A percentile compares a stretch with the other conserved stretches of the same genome.
Evolutionary conservation across 495 filamentous ascomycete genomes (phyloP).

Genomic region (Penicillium atrosanguineum): DNA sequence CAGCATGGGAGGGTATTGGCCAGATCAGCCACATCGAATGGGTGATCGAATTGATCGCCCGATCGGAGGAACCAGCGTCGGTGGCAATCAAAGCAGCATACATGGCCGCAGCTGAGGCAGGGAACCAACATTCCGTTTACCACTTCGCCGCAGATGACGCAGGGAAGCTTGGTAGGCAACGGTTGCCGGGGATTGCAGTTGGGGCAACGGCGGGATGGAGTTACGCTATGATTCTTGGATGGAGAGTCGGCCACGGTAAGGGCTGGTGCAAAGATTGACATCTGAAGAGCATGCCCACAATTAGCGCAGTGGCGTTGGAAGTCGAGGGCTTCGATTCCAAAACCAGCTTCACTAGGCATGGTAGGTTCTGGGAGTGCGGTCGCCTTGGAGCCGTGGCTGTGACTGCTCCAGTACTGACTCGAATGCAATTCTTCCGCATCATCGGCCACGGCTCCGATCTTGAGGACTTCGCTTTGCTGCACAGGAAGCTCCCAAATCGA

Average conservation of each 20-base stretch:
- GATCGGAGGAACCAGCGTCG: slow-evolving; percentile 35
- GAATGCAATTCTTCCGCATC: slow-evolving; percentile 12
- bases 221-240: slow-evolving; percentile 19
- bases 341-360: neutral
- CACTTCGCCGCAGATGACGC: slow-evolving; percentile 47
- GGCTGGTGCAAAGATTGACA: slow-evolving; percentile 39
- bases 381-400: slow-evolving; percentile 20
- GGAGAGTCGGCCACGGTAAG: slow-evolving; percentile 16
- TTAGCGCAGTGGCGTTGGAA: slow-evolving; percentile 45
- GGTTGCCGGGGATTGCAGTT: slow-evolving; percentile 41
- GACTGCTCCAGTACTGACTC: slow-evolving; percentile 24
- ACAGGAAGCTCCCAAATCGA: slow-evolving; percentile 78
- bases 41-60: slow-evolving; percentile 10
- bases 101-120: slow-evolving; percentile 52
- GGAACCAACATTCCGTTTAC: slow-evolving; percentile 50
- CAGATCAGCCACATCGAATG: slow-evolving; percentile 5
- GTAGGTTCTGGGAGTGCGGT: slow-evolving; percentile 22
- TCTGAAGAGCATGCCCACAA: slow-evolving; percentile 42
- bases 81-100: slow-evolving; percentile 50
- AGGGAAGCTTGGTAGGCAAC: slow-evolving; percentile 39
- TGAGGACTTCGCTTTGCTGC: slow-evolving; percentile 75
- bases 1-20: slow-evolving; percentile 31
- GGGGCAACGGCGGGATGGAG: slow-evolving; percentile 24
- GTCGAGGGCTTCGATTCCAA: slow-evolving; percentile 30
- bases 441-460: slow-evolving; percentile 51